phyloP scores from a whole-genome alignment of 179 eudicot species.

The Beta corolliflora region DNA sequence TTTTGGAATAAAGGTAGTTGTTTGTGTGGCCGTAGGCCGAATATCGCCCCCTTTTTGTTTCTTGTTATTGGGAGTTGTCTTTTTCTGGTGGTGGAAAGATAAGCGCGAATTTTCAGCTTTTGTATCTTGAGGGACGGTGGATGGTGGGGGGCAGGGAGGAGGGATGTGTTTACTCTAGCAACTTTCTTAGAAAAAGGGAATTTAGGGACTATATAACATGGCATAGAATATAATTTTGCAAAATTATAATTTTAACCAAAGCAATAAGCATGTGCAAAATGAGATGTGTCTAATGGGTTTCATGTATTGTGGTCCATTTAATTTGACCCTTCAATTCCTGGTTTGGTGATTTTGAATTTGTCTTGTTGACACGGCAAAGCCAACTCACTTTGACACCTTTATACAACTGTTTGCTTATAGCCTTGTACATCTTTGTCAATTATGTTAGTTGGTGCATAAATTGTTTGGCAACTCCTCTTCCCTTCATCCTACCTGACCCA shows the following conservation, averaged over 20 bases:
- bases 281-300: constrained; percentile 9
- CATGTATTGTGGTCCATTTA: neutral
- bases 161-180: neutral
- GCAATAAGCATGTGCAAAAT: constrained; percentile 10
- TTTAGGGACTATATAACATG: neutral
- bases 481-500: neutral
- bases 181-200: neutral
- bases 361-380: constrained; percentile 29
- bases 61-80: neutral
- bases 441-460: constrained; percentile 10
- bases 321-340: constrained; percentile 21
- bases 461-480: neutral
- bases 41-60: too few relatives aligned
- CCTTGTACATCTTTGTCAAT: neutral
- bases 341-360: constrained; percentile 25
- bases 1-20: neutral
- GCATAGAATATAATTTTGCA: neutral
- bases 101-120: neutral
- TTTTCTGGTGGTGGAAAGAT: neutral
- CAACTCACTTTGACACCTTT: constrained; percentile 10
- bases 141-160: neutral
- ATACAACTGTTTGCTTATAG: constrained; percentile 22
- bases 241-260: neutral
- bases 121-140: too few relatives aligned
- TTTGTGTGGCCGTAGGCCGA: too few relatives aligned